Conservation (phyloP, 345 rosid species). For the Citrus reticulata region DNA sequence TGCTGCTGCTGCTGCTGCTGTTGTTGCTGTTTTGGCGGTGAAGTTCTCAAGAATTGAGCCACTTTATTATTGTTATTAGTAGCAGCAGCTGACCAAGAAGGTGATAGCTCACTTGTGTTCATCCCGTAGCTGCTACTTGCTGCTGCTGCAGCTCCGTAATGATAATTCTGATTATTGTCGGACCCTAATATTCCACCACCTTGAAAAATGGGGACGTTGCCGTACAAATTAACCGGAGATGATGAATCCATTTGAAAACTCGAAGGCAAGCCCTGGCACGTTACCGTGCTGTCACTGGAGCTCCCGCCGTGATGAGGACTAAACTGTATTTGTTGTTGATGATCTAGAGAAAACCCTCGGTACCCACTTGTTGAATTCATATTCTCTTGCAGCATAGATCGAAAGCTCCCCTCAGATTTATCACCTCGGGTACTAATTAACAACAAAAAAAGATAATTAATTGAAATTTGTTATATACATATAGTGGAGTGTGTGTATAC, state of each 20-base stretch:
- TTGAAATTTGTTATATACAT: no score
- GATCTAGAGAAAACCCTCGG: slow-evolving; percentile 54
- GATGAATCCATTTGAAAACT: slow-evolving; percentile 51
- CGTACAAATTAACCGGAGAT: slow-evolving; percentile 31
- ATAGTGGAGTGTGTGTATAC: no score
- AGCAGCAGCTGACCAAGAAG: slow-evolving; percentile 45
- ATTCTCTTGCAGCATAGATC: slow-evolving; percentile 74
- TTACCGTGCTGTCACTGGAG: slow-evolving; percentile 58
- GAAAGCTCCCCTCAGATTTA: slow-evolving; percentile 62
- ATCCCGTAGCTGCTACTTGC: not conserved
- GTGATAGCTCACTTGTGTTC: slow-evolving; percentile 24
- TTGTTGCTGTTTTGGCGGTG: slow-evolving; percentile 65
- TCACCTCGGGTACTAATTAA: slow-evolving; percentile 40
- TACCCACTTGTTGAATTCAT: slow-evolving; percentile 33
- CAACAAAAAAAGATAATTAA: not conserved
- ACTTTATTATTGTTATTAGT: slow-evolving; percentile 19
- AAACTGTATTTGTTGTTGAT: slow-evolving; percentile 37
- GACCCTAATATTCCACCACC: slow-evolving; percentile 39
- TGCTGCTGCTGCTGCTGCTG: slow-evolving; percentile 29
- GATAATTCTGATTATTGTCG: slow-evolving; percentile 24
- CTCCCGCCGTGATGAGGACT: slow-evolving; percentile 50
- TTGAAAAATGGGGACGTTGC: slow-evolving; percentile 44
- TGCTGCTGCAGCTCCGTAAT: not conserved
- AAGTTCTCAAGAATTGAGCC: slow-evolving; percentile 55
- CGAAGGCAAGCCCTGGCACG: slow-evolving; percentile 48